Evolutionary conservation across 164 flowering plant genomes (phyloP), one percentile per base, ranked within the genome.

Genomic region (Magnolia changhungtana): DNA sequence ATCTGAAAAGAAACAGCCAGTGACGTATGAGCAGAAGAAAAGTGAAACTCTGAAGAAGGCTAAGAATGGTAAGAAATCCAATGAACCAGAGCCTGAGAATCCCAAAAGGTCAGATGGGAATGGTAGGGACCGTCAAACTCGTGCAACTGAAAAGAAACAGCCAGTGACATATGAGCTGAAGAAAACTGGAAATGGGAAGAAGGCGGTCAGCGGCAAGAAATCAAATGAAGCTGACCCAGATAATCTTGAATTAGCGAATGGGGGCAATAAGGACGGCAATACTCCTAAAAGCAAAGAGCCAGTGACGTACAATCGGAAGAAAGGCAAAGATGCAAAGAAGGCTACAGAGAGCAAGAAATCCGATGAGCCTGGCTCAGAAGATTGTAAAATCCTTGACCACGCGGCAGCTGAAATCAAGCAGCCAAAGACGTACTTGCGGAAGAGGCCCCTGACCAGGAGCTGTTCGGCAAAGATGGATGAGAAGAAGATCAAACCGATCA

Each of bases 181-280:
- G 81, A 78, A 73, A 24, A 52, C 80, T 68, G 71, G 73, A 52
- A 76, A 45, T 72, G 61, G 61, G 61, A 55, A 37, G 45, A 37
- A 14, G 61, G 61, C 61, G 0, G 18, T 3, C 2, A 16, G 61
- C 19, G 10, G 61, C 61, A 55, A 55, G 61, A 55, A 55, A 55
- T 55, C 61, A 55, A 55, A 55, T 55, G 61, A 55, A 55, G 61
- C 13, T 55, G 61, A 55, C 19, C 18, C 16, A 55, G 61, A 55
- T 55, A 16, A 55, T 55, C 16, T 11, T 55, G 61, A 55, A 55
- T 0, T 55, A 11, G 61, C 19, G 0, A 55, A 55, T 55, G 61
- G 61, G 61, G 18, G 61, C 13, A 16, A 16, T 11, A 16, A 55
- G 61, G 16, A 55, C 61, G 1, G 2, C 16, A 55, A 55, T 3